phyloP scores from a whole-genome alignment of 208 protist genomes.

The Leishmania tarentolae region DNA sequence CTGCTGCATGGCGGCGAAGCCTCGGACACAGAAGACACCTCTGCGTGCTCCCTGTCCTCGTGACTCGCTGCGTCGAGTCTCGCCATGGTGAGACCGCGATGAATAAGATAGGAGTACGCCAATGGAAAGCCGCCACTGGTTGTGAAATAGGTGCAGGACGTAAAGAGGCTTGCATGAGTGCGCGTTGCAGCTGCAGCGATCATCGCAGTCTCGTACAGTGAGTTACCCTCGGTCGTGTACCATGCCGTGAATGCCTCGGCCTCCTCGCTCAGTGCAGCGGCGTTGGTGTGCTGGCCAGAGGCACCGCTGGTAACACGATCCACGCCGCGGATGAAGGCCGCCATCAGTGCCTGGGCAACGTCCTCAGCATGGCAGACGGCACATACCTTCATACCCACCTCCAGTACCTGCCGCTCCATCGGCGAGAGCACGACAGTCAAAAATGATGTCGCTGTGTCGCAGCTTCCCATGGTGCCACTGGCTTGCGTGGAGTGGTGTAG shows the following conservation, averaged over 20 bases:
- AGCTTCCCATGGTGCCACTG: not conserved
- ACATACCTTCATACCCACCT: conserved; percentile 15
- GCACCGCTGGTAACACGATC: not conserved
- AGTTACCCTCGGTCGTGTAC: conserved; percentile 17
- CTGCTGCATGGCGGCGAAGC: not conserved
- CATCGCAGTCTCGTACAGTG: conserved; percentile 23
- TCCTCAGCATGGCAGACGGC: conserved; percentile 16
- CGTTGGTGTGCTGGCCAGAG: not conserved
- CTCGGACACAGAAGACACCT: not conserved
- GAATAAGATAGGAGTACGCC: conserved; percentile 20
- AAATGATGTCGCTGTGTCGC: not conserved
- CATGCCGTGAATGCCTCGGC: conserved; percentile 14
- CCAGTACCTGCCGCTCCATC: conserved; percentile 18
- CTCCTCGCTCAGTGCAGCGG: not conserved
- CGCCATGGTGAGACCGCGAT: conserved; percentile 7
- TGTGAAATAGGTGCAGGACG: not conserved
- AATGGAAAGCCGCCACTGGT: conserved; percentile 2
- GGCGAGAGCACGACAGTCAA: not conserved
- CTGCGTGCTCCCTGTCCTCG: not conserved
- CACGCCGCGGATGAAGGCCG: conserved; percentile 16
- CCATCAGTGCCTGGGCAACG: conserved; percentile 21
- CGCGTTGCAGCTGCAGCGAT: not conserved
- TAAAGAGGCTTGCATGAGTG: not conserved
- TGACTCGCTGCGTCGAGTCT: not conserved
- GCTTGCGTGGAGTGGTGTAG: not conserved